Base-by-base conservation (phyloP, 2,329 filamentous ascomycete genomes). In the Cladosporium colombiae region DNA sequence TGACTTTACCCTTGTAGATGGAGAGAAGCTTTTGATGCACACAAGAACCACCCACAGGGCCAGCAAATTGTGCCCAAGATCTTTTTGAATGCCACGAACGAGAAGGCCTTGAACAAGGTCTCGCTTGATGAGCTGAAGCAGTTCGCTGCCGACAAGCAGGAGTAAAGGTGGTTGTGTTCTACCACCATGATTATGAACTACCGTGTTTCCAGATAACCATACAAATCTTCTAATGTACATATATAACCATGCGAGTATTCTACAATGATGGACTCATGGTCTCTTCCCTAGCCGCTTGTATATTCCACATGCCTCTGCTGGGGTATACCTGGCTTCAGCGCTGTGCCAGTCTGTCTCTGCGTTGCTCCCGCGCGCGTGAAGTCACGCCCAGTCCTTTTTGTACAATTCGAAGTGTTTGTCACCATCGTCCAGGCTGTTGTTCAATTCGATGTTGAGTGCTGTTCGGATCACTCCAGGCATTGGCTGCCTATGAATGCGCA, bases 21-120 rank as follows among this genome's bases (percentile, higher is more conserved):
- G 70, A 83, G 83, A 70, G 86, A 89, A 74, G 87, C 86, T 1
- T 83, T 86, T 67, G 79, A 85, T 64, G 85, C 85, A 1, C 78
- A 82, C 67, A 81, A 79, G 56, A 77, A 77, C 14, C 81, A 82
- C 50, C 61, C 68, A 2, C 69, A 64, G 0, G 78, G 79, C 37
- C 80, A 82, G 58, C 76, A 74, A 68, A 78, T 81, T 69, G 81
- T 83, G 56, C 81, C 81, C 1, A 81, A 76, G 73, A 78, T 86
- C 18, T 81, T 82, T 56, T 71, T 86, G 46, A 79, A 81, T 33
- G 83, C 83, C 25, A 86, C 84, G 49, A 84, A 85, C 72, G 79
- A 82, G 71, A 81, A 82, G 67, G 84, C 82, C 14, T 70, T 86
- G 67, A 73, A 78, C 29, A 81, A 79, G 61, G 79, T 85, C 25